Evolutionary conservation across 371 early-diverging fungal species (phyloP).

Genomic region (Dichotomocladium elegans): DNA sequence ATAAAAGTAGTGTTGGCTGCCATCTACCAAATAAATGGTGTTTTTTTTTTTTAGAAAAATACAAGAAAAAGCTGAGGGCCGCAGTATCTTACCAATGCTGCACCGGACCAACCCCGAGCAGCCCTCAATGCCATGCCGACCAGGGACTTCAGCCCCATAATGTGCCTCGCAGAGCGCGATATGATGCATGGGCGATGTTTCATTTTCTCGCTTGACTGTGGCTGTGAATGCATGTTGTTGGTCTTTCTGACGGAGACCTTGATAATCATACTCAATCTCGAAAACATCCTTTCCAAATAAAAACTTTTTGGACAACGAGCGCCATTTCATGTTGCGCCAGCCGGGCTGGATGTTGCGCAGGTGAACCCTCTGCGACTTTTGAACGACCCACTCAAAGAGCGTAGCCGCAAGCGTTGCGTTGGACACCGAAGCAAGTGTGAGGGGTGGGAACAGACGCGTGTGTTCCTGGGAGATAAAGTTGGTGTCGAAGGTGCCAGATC

Average conservation of each 20-base stretch:
- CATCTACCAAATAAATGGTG: slow-evolving; percentile 27
- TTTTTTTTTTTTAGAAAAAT: too few species aligned
- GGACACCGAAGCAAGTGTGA: slow-evolving; percentile 13
- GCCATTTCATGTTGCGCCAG: slow-evolving; percentile 58
- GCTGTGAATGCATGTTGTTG: slow-evolving; percentile 39
- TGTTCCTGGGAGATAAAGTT: slow-evolving; percentile 51
- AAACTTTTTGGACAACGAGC: slow-evolving; percentile 37
- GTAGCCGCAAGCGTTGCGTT: slow-evolving; percentile 36
- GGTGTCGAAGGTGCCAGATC: slow-evolving; percentile 57
- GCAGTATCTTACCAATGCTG: slow-evolving; percentile 44
- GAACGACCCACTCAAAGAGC: slow-evolving; percentile 54
- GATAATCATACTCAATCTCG: slow-evolving; percentile 43
- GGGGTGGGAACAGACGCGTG: slow-evolving; percentile 18
- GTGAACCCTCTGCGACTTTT: slow-evolving; percentile 42
- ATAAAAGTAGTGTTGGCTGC: slow-evolving; percentile 50
- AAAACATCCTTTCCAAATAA: slow-evolving; percentile 30
- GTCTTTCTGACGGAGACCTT: slow-evolving; percentile 24
- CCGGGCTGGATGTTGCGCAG: slow-evolving; percentile 49
- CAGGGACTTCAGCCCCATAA: slow-evolving; percentile 19
- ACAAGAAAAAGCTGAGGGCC: too few species aligned
- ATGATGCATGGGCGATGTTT: neutral
- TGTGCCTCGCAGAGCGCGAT: slow-evolving; percentile 21
- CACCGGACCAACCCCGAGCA: slow-evolving; percentile 41
- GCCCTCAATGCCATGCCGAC: slow-evolving; percentile 28
- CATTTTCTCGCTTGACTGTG: slow-evolving; percentile 24